These are phyloP conservation scores for Gaeumannomyces sp. DNA, from an alignment of 2,329 filamentous ascomycete species.

Conservation along the genomic window DNA sequence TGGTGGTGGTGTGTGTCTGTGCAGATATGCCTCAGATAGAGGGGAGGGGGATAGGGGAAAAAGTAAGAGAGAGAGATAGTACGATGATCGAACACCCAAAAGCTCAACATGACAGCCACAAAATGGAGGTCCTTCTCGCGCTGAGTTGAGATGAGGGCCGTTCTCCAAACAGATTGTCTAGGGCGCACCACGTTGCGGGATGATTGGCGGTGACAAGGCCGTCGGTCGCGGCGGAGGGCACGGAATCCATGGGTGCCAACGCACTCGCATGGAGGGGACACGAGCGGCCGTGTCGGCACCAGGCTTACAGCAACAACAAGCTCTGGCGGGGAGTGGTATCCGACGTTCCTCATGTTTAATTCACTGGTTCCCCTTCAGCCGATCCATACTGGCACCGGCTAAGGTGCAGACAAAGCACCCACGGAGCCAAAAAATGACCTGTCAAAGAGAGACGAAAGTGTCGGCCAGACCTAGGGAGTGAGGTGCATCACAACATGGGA, in stretches of 20 bases:
- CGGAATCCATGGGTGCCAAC: neutral
- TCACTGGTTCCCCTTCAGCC: neutral
- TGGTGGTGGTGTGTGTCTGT: too few species aligned
- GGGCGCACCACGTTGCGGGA: neutral
- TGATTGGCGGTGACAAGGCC: neutral
- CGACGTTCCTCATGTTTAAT: too few species aligned
- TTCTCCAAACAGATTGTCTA: neutral
- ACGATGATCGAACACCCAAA: too few species aligned
- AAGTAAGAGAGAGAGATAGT: neutral
- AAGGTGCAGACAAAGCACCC: too few species aligned
- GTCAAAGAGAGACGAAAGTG: neutral
- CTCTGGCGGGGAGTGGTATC: too few species aligned
- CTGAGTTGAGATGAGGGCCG: too few species aligned
- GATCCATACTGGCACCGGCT: neutral
- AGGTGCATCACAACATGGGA: neutral
- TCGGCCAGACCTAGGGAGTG: too few species aligned
- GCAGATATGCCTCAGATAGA: too few species aligned
- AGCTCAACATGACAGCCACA: too few species aligned
- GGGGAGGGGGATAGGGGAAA: too few species aligned
- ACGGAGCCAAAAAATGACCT: neutral
- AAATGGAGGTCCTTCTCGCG: too few species aligned
- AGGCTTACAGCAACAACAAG: neutral
- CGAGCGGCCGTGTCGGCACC: neutral
- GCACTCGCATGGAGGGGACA: neutral
- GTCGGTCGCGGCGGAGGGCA: neutral